These are phyloP conservation scores for Cryphonectria radicalis DNA, from an alignment of 2,329 filamentous ascomycete species.

Conservation along the genomic window DNA sequence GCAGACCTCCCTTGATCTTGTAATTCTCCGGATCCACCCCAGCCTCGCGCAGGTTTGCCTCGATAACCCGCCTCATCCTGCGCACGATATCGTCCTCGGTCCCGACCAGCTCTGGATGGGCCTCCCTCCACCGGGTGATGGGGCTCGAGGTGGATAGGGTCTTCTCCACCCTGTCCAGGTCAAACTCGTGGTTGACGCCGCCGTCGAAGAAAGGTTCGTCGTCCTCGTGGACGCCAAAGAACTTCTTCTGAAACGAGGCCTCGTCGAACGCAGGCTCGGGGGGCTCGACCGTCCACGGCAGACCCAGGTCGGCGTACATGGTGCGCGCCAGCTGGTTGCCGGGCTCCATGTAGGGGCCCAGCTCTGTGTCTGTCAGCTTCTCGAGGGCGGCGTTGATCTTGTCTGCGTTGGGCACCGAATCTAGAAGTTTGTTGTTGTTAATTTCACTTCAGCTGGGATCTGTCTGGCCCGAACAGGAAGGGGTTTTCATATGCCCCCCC, in stretches of 20 bases:
- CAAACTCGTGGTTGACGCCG: slow-evolving; percentile 24
- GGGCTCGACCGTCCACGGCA: slow-evolving; percentile 53
- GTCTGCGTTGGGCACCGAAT: slow-evolving; percentile 42
- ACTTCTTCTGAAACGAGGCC: slow-evolving; percentile 43
- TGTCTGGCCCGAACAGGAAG: not conserved
- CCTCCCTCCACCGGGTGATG: slow-evolving; percentile 49
- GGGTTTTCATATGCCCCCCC: not conserved
- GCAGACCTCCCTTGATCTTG: slow-evolving; percentile 32
- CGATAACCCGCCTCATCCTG: slow-evolving; percentile 36
- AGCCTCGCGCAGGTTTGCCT: slow-evolving; percentile 37
- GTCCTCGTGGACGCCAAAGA: slow-evolving; percentile 43
- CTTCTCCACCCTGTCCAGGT: slow-evolving; percentile 43
- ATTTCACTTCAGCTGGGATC: not conserved
- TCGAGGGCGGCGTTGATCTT: slow-evolving; percentile 48
- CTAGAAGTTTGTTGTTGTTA: not conserved
- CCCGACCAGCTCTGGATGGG: slow-evolving; percentile 44
- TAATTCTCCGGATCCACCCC: slow-evolving; percentile 43
- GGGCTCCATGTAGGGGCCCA: slow-evolving; percentile 44
- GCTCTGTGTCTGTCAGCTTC: slow-evolving; percentile 40
- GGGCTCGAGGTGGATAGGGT: slow-evolving; percentile 45
- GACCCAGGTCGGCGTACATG: slow-evolving; percentile 46
- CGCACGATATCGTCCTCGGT: slow-evolving; percentile 46
- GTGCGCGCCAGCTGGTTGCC: slow-evolving; percentile 48
- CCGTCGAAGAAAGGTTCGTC: slow-evolving; percentile 37
- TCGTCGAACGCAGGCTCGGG: slow-evolving; percentile 45